A percentile compares a stretch with the other conserved stretches of the same genome.
These are phyloP conservation scores for Psilocybe tampanensis DNA, from an alignment of 768 basidiomycete species.

Conservation along the genomic window DNA sequence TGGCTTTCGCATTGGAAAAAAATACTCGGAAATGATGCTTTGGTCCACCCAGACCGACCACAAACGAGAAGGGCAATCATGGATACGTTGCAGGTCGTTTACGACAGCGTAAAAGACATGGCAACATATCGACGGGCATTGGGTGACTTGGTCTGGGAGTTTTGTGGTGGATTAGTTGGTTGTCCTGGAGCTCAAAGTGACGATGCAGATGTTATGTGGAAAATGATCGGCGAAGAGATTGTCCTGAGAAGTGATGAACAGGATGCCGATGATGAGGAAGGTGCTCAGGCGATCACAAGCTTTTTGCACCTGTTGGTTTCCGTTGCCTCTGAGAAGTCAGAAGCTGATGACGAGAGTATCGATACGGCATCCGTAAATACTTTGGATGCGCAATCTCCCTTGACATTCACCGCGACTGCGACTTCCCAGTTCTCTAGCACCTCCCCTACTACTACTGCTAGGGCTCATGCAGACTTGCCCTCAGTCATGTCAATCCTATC, in stretches of 20 bases:
- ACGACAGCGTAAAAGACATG: conserved; percentile 72
- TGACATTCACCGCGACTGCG: conserved; percentile 9
- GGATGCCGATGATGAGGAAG: conserved; percentile 22
- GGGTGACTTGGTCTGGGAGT: conserved; percentile 55
- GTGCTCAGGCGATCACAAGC: conserved; percentile 22
- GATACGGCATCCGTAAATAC: conserved; percentile 43
- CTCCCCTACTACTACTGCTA: conserved; percentile 57
- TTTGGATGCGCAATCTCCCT: conserved; percentile 39
- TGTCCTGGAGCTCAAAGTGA: conserved; percentile 32
- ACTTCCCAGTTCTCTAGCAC: conserved; percentile 34
- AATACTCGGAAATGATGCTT: conserved; percentile 51
- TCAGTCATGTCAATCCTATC: conserved; percentile 67
- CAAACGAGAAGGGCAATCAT: conserved; percentile 59
- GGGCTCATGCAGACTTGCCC: conserved; percentile 64
- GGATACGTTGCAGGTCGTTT: conserved; percentile 57
- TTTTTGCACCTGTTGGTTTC: conserved; percentile 45
- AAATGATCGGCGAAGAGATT: conserved; percentile 68
- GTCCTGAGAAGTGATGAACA: conserved; percentile 55
- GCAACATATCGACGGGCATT: conserved; percentile 58
- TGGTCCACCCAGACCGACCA: conserved; percentile 46
- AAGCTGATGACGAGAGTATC: conserved; percentile 43
- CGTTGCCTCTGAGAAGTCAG: conserved; percentile 37
- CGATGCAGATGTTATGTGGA: conserved; percentile 50
- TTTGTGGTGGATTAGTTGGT: conserved; percentile 31
- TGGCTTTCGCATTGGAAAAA: conserved; percentile 73